Evolutionary conservation across 345 rosid genomes (phyloP), one percentile per base, ranked within the genome.

Genomic region (Cardiospermum halicacabum): DNA sequence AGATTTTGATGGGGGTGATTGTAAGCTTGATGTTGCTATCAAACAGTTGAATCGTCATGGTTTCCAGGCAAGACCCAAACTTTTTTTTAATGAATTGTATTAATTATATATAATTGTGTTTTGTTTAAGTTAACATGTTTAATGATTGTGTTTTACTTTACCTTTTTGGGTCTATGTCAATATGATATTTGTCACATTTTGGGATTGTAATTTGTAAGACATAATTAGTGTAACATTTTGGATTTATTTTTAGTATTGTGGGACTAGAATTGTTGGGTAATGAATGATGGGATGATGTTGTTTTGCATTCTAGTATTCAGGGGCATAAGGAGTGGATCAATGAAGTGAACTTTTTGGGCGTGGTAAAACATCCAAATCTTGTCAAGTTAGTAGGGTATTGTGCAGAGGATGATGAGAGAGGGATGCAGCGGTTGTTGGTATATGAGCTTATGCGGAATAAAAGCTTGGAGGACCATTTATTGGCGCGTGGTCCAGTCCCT

Each of bases 261-360:
- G 6, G 2, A n/a, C n/a, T 51, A 3, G 63, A 36, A 27, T 42
- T 50, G 31, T 71, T 81, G 21, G 15, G n/a, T 1, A 4, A 15
- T 43, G 11, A 8, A 11, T 43, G 59, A 76, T 62, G 72, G 70
- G 74, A 25, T 40, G 56, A 62, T 26, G 56, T 11, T 72, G 50
- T 74, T 69, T 80, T 84, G 65, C 73, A 69, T 81, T 80, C 86
- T 85, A 85, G 85, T 53, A 66, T 76, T 83, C 94, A 93, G 99
- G 99, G 99, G 85, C 96, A 91, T 67, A 94, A 87, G 78, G 96
- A 94, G 77, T 91, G 99, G 99, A 84, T 94, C 71, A 89, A 91
- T 74, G 99, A 94, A 58, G 97, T 94, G 75, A 89, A 81, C 73
- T 91, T 89, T 57, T 72, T 94, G 66, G 99, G 97, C 18, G 92